Evolutionary conservation across 768 basidiomycete species (phyloP).

Genomic region (Fomitopsis serialis): DNA sequence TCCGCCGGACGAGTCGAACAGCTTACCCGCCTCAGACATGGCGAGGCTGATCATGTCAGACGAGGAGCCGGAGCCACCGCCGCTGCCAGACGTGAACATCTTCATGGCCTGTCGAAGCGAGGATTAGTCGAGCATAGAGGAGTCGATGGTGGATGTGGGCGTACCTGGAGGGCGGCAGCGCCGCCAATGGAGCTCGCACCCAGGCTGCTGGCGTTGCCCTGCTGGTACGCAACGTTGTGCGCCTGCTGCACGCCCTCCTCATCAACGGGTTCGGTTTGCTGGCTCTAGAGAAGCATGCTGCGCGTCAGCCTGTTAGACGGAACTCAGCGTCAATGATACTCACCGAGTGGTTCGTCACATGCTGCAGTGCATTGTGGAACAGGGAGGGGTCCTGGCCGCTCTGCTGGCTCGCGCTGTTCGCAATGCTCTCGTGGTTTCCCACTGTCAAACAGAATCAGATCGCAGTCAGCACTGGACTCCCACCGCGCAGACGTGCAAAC

Average conservation of each 20-base stretch:
- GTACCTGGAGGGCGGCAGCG: constrained; percentile 73
- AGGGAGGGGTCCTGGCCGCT: constrained; percentile 53
- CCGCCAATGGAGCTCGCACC: constrained; percentile 62
- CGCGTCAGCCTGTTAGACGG: neutral
- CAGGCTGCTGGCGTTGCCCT: constrained; percentile 45
- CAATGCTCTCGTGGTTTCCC: constrained; percentile 65
- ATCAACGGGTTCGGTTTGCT: constrained; percentile 57
- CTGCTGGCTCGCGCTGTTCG: constrained; percentile 47
- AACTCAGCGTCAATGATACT: neutral
- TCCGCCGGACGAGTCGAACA: constrained; percentile 68
- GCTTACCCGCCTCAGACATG: constrained; percentile 74
- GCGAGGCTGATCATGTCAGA: constrained; percentile 79
- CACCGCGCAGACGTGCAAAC: neutral
- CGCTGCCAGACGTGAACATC: constrained; percentile 54
- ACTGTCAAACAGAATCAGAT: constrained; percentile 6
- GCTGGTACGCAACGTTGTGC: constrained; percentile 57
- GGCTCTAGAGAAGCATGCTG: constrained; percentile 25
- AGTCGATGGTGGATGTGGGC: constrained; percentile 2
- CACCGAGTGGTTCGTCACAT: constrained; percentile 50
- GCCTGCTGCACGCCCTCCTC: constrained; percentile 58
- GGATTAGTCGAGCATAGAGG: neutral
- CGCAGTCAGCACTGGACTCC: neutral
- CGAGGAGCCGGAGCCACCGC: constrained; percentile 37
- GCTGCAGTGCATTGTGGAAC: constrained; percentile 50
- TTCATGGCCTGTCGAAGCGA: constrained; percentile 47